These are phyloP conservation scores for Trametes versicolor DNA, from an alignment of 1,284 basidiomycete genomes.

Conservation along the genomic window DNA sequence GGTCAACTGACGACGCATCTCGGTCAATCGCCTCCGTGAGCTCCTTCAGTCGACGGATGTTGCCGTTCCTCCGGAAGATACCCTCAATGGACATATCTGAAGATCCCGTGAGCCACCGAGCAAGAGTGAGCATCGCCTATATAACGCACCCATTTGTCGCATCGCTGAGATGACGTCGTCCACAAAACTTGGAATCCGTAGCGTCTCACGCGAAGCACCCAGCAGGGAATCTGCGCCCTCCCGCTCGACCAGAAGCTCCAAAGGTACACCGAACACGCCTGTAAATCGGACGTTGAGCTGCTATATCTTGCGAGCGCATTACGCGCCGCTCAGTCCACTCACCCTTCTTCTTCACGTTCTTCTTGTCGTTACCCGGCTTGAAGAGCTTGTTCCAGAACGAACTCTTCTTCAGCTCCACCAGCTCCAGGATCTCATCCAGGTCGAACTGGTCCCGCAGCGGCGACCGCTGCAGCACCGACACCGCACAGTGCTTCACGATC, in stretches of 20 bases:
- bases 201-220: constrained; percentile 85
- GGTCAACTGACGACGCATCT: constrained; percentile 89
- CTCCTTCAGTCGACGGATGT: constrained; percentile 93
- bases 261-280: constrained; percentile 92
- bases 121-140: neutral
- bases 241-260: constrained; percentile 95
- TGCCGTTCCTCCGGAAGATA: constrained; percentile 98
- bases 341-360: constrained; percentile 92
- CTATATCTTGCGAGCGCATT: constrained; percentile 11
- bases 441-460: constrained; percentile 86
- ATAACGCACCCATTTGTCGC: constrained; percentile 94
- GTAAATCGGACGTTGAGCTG: constrained; percentile 12
- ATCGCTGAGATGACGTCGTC: constrained; percentile 98
- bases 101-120: constrained; percentile 11
- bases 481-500: constrained; percentile 93
- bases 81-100: constrained; percentile 98
- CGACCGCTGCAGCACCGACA: constrained; percentile 82
- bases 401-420: constrained; percentile 93
- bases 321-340: constrained; percentile 37
- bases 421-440: constrained; percentile 92
- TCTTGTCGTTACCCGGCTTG: constrained; percentile 91
- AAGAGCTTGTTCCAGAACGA: constrained; percentile 98
- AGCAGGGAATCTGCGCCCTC: constrained; percentile 95
- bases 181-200: constrained; percentile 96
- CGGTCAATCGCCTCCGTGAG: constrained; percentile 94